Base-by-base conservation (phyloP, 177 flowering plant species). In the Vitis hybrid region DNA sequence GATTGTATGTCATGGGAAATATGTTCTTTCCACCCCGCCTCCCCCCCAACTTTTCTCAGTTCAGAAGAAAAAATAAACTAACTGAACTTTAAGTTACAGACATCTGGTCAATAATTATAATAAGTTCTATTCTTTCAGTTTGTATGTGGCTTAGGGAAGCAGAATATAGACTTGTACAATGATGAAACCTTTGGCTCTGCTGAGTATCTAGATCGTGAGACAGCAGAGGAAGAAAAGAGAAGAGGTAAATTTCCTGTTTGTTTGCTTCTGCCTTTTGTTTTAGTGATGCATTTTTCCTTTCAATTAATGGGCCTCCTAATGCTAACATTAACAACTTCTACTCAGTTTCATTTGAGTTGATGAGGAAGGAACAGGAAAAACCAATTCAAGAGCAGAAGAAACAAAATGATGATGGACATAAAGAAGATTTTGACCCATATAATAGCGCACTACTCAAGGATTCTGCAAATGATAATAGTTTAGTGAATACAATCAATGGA, bases 171-270 rank as follows among this genome's bases (percentile, higher is more conserved):
- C 73, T 67, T 76, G 2, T 62, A 55, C 59, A 83, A 88, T 70
- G 89, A 84, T 73, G 91, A 88, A 76, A 88, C 92, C 47, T 88
- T 88, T 81, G 89, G 91, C 62, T 86, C 90, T 56, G 50, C 71
- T 38, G 88, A 87, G 47, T 64, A 59, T 64, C 66, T 83, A 12
- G 82, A 82, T 79, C 71, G 83, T 72, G 91, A 88, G 79, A 84
- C 83, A 73, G 88, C 70, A 69, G 87, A 87, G 67, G 89, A 85
- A 74, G 92, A 88, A 71, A 84, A 72, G 72, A 80, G 90, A 78
- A 86, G 86, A 85, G 90, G 95, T 89, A 76, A 52, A 2, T 49
- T 17, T 62, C 7, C 22, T 58, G 9, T 61, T 33, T 28, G 22
- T 58, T 53, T 13, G 13, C 17, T 47, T 22, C 15, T 22, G 3